Evolutionary conservation across 345 rosid species (phyloP), one percentile per base, ranked within the genome.

Genomic region (Sapria himalayana): DNA sequence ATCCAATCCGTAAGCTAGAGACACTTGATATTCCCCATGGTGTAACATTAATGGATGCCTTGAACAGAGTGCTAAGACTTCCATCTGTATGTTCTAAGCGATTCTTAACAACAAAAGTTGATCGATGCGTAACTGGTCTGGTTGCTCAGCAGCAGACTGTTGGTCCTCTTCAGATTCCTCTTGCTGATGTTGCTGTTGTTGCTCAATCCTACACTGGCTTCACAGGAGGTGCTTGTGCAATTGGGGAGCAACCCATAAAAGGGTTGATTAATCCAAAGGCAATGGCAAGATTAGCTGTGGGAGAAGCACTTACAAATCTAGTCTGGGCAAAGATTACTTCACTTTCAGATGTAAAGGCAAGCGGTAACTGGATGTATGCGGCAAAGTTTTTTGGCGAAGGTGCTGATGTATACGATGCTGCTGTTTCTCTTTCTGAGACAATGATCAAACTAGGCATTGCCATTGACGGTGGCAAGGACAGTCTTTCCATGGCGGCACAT

Each of bases 351-450:
- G 94, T 81, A 46, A 86, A 86, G 59, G 92, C 92, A 1, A 86
- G 94, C 40, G 94, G 94, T 20, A 86, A 85, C 49, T 85, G 94
- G 97, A 85, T 81, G 89, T 81, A 81, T 54, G 97, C 97, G 43
- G 96, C 96, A 33, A 85, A 81, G 72, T 76, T 86, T 40, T 84
- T 78, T 27, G 94, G 92, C 50, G 94, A 86, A 69, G 97, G 97
- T 27, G 81, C 92, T 43, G 81, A 76, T 6, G 81, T 86, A 81
- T 86, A 81, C 43, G 94, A 86, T 61, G 97, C 89, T 48, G 92
- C 94, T 2, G 59, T 39, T 18, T 74, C 97, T 47, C 67, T 86
- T 44, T 57, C 78, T 10, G 89, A 78, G 54, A 84, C 97, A 3
- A 78, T 86, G 94, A 78, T 78, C 36, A 73, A 81, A 57, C 85